Conservation (phyloP, 192 early-diverging fungal species). For the Rhizophagus sp. region DNA sequence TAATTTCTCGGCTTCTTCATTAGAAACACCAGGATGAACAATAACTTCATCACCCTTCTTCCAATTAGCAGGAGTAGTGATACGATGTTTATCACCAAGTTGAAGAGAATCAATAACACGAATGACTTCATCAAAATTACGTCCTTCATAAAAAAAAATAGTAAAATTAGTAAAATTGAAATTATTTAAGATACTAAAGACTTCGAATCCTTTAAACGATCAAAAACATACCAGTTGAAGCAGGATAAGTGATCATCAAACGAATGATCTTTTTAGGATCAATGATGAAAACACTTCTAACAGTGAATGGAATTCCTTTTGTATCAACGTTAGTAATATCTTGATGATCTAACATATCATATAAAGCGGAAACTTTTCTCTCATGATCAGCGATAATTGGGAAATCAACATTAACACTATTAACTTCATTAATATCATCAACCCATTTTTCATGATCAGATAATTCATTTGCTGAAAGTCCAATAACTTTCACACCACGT, state of each 20-base stretch:
- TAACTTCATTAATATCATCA: slow-evolving; percentile 90
- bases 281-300: slow-evolving; percentile 94
- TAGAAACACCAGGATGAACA: slow-evolving; percentile 80
- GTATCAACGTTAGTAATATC: slow-evolving; percentile 87
- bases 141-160: slow-evolving; percentile 46
- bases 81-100: slow-evolving; percentile 81
- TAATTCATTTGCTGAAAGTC: slow-evolving; percentile 90
- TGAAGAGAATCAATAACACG: slow-evolving; percentile 93
- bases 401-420: slow-evolving; percentile 73
- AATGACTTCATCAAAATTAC: slow-evolving; percentile 98
- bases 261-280: slow-evolving; percentile 92
- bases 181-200: too few species aligned
- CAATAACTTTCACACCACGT: slow-evolving; percentile 89
- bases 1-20: slow-evolving; percentile 78
- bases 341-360: slow-evolving; percentile 98
- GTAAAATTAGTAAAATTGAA: background rate
- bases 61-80: slow-evolving; percentile 97
- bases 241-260: slow-evolving; percentile 89
- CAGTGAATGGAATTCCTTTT: slow-evolving; percentile 91
- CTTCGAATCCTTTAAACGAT: background rate
- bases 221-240: slow-evolving; percentile 56
- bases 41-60: slow-evolving; percentile 85
- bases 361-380: slow-evolving; percentile 83
- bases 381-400: slow-evolving; percentile 95
- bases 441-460: slow-evolving; percentile 86